Conservation (phyloP, 75 land plant genomes). For the Ceratopteris richardii region DNA sequence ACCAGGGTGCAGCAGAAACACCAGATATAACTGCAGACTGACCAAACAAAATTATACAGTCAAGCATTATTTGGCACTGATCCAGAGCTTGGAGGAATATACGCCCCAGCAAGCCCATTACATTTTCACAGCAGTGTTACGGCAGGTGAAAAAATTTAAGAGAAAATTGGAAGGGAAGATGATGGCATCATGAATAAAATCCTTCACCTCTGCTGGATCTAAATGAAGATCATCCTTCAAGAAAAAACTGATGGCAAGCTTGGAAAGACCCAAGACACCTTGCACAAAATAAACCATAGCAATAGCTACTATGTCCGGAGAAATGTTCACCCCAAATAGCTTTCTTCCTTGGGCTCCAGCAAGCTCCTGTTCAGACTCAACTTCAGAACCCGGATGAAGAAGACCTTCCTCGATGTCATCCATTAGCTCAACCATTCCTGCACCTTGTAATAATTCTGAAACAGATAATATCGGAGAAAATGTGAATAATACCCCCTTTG, state of each 20-base stretch:
- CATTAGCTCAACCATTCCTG: not conserved
- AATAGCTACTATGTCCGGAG: conserved; percentile 86
- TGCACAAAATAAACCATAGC: conserved; percentile 98
- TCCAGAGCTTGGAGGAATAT: no score
- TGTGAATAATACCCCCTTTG: no score
- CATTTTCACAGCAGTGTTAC: no score
- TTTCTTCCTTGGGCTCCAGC: conserved; percentile 6
- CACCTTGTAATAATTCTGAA: not conserved
- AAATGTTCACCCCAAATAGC: conserved; percentile 71
- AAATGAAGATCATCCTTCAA: conserved; percentile 95
- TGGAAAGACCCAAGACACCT: conserved; percentile 86
- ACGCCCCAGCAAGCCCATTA: no score
- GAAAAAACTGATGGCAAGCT: conserved; percentile 94
- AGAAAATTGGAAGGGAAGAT: no score
- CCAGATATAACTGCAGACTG: conserved; percentile 95
- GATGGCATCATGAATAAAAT: no score
- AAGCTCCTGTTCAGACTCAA: not conserved
- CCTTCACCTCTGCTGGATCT: conserved; percentile 90
- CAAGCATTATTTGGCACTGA: not conserved
- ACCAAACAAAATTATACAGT: not conserved
- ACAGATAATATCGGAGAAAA: not conserved
- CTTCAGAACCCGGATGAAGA: not conserved
- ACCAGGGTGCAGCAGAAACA: conserved; percentile 87
- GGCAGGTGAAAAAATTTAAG: no score
- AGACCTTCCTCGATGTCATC: not conserved